These are phyloP conservation scores for Cicer cuneatum DNA, from an alignment of 306 rosid genomes.

Conservation along the genomic window DNA sequence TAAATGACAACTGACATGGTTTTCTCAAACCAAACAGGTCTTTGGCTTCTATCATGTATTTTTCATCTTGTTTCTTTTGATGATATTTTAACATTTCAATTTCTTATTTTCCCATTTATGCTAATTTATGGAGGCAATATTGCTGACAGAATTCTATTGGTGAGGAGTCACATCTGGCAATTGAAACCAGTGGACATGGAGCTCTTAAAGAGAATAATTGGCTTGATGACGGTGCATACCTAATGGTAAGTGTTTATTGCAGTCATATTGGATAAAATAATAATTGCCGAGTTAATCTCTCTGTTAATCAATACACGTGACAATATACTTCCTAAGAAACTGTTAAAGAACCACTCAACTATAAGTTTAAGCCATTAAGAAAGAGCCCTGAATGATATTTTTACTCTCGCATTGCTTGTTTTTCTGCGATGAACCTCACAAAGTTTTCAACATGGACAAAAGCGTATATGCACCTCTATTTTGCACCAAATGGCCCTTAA, in stretches of 20 bases:
- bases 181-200: slow-evolving; percentile 99
- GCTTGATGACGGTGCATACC: slow-evolving; percentile 98
- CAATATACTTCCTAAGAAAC: slow-evolving; percentile 10
- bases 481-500: slow-evolving; percentile 15
- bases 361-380: slow-evolving; percentile 4
- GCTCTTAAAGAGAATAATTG: slow-evolving; percentile 98
- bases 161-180: slow-evolving; percentile 94
- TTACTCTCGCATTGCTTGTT: not conserved
- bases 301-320: slow-evolving; percentile 34
- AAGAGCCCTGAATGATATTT: slow-evolving; percentile 8
- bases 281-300: slow-evolving; percentile 32
- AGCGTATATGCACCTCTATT: not conserved
- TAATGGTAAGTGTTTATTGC: slow-evolving; percentile 69
- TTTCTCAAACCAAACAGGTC: not conserved
- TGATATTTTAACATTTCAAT: not conserved
- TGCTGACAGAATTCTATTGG: slow-evolving; percentile 78
- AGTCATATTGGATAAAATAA: slow-evolving; percentile 17
- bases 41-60: not conserved
- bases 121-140: slow-evolving; percentile 9
- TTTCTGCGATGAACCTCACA: not conserved
- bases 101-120: slow-evolving; percentile 27
- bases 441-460: slow-evolving; percentile 7
- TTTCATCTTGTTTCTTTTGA: slow-evolving; percentile 18
- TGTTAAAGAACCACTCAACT: slow-evolving; percentile 8
- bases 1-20: not conserved